Percentiles rank a stretch among this genome's conserved stretches.
These are phyloP conservation scores for Colletotrichum tabaci DNA, from an alignment of 2,329 filamentous ascomycete species.

Conservation along the genomic window DNA sequence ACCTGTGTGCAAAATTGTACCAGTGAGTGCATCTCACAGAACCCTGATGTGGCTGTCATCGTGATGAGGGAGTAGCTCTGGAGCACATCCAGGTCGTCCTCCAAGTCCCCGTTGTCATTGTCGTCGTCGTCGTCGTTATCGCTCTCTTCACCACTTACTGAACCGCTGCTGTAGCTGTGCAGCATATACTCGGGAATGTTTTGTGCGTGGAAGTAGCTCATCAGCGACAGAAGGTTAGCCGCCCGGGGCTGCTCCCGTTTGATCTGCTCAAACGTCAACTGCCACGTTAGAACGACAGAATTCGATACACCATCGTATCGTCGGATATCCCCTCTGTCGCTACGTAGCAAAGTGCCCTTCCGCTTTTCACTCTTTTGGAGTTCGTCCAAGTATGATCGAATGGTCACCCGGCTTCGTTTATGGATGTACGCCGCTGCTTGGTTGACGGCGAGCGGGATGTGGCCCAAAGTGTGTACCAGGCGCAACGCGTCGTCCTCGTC, in stretches of 20 bases:
- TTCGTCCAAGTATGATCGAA: conserved; percentile 49
- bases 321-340: conserved; percentile 23
- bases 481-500: neutral
- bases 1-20: conserved; percentile 49
- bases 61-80: conserved; percentile 55
- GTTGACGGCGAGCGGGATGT: conserved; percentile 52
- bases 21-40: conserved; percentile 60
- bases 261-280: conserved; percentile 53
- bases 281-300: conserved; percentile 50
- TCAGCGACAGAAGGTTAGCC: conserved; percentile 59
- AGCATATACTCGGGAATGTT: conserved; percentile 49
- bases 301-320: conserved; percentile 43
- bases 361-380: conserved; percentile 46
- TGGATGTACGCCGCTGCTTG: conserved; percentile 56
- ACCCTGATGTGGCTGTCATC: conserved; percentile 39
- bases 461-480: conserved; percentile 47
- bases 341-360: conserved; percentile 45
- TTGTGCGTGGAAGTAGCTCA: conserved; percentile 63
- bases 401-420: conserved; percentile 46
- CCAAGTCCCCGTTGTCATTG: conserved; percentile 45
- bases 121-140: conserved; percentile 48
- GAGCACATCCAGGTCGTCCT: conserved; percentile 50
- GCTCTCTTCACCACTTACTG: neutral
- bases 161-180: neutral
- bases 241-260: conserved; percentile 51